These are phyloP conservation scores for Parathielavia hyrcaniae DNA, from an alignment of 495 filamentous ascomycete species.

Conservation along the genomic window DNA sequence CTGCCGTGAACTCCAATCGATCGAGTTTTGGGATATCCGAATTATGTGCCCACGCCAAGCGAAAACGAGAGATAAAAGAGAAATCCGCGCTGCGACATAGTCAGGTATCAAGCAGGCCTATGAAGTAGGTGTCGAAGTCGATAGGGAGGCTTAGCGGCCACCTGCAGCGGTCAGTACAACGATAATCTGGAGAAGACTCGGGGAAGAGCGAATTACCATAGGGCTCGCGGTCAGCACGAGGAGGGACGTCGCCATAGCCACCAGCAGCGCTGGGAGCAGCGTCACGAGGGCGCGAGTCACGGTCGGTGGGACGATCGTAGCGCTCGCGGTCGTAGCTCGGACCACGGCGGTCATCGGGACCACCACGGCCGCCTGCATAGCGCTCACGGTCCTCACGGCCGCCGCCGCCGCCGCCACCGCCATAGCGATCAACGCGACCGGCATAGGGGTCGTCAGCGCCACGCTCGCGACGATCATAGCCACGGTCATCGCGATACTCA, in stretches of 20 bases:
- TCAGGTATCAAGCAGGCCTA: conserved; percentile 13
- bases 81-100: conserved; percentile 26
- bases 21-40: conserved; percentile 38
- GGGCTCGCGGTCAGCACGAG: conserved; percentile 56
- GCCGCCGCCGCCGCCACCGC: conserved; percentile 27
- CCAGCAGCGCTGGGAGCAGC: conserved; percentile 41
- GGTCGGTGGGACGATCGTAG: conserved; percentile 47
- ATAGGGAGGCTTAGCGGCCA: conserved; percentile 20
- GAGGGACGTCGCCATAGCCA: conserved; percentile 52
- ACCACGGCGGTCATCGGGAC: conserved; percentile 46
- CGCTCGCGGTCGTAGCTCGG: conserved; percentile 51
- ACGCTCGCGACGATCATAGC: conserved; percentile 53
- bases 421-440: conserved; percentile 43
- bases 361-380: conserved; percentile 39
- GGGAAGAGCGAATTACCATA: conserved; percentile 25
- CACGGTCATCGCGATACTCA: conserved; percentile 55
- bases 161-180: conserved; percentile 22
- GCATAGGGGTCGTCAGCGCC: conserved; percentile 49
- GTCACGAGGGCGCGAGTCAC: conserved; percentile 46
- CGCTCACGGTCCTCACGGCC: conserved; percentile 41
- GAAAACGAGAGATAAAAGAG: conserved; percentile 26
- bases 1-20: conserved; percentile 38
- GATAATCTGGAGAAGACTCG: not conserved
- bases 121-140: not conserved
- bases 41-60: conserved; percentile 33